Percentiles rank a stretch among this genome's conserved stretches.
Conservation (phyloP, 2,329 filamentous ascomycete genomes). For the Diaporthe vaccinii region DNA sequence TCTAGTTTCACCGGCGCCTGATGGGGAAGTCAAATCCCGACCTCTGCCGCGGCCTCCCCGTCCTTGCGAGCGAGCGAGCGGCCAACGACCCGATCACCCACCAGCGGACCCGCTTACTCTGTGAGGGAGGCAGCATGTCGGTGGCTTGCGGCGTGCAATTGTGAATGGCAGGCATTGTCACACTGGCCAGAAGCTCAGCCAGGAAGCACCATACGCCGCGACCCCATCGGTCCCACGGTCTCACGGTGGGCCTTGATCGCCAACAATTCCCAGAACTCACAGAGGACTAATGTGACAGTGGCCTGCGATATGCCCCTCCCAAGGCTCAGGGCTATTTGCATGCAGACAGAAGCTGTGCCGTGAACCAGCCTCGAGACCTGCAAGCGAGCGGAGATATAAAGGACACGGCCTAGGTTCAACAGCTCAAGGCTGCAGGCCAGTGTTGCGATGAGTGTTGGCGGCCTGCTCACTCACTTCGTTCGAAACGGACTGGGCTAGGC, state of each 20-base stretch:
- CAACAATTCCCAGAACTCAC: not conserved
- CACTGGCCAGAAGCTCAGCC: slow-evolving; percentile 7
- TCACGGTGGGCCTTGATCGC: not conserved
- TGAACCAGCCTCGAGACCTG: slow-evolving; percentile 16
- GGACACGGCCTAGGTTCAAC: slow-evolving; percentile 8
- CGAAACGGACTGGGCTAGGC: not conserved
- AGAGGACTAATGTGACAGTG: slow-evolving; percentile 2
- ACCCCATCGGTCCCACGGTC: not conserved
- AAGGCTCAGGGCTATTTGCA: not conserved
- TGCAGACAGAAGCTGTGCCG: slow-evolving; percentile 16
- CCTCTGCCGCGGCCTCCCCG: slow-evolving; percentile 28
- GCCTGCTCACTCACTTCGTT: not conserved
- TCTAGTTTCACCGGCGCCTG: slow-evolving; percentile 22
- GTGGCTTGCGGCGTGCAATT: slow-evolving; percentile 12
- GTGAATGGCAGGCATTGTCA: not conserved
- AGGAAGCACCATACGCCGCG: not conserved
- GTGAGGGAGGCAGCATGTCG: slow-evolving; percentile 1
- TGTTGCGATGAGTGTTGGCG: slow-evolving; percentile 17
- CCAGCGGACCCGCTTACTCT: not conserved
- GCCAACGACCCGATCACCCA: not conserved
- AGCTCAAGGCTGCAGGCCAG: slow-evolving; percentile 11
- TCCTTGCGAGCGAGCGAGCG: slow-evolving; percentile 1
- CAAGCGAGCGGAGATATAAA: slow-evolving; percentile 23
- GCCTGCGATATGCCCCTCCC: not conserved
- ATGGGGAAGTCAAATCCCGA: slow-evolving; percentile 27